Evolutionary conservation across 371 early-diverging fungal species (phyloP), one percentile per base, ranked within the genome.

Genomic region (Blakeslea trispora): DNA sequence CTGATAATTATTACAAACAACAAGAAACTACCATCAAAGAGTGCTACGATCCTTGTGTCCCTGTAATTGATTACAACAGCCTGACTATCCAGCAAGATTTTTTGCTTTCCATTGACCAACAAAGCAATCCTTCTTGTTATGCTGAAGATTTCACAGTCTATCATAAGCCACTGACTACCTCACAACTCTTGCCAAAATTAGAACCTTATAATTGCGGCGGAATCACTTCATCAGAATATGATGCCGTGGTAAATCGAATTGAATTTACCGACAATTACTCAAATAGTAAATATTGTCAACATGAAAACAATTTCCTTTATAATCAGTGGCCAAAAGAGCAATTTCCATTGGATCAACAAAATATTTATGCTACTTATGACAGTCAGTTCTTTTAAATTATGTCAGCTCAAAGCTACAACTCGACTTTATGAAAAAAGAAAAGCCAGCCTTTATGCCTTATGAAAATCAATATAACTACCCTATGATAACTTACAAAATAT

Each of bases 291-390:
- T 14, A 37, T 11, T 14, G 37, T 14, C 37, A 37, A 37, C 37
- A 37, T 37, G 37, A 37, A 37, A 37, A 37, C 37, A 37, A 37
- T 37, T 37, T 37, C 37, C 37, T 37, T 37, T 37, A 37, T 37
- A 37, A 37, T 37, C 37, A 37, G 11, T 37, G 37, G 37, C 37
- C 37, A 37, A 37, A 37, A 37, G 37, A 37, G 11, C 2, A 4
- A 4, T 7, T 13, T 37, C 37, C 11, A 9, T 37, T 37, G 9
- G 14, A 37, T 37, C 37, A 37, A 14, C 37, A 37, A 37, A 37
- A 9, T 37, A 37, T 37, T 2, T 37, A 37, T 37, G 28, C 28
- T 28, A 28, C 28, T 7, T 37, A 37, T 37, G 37, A 10, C 11
- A 37, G 11, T 11, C 37, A 37, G 37, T 10, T 37, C 11, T 37